phyloP scores from a whole-genome alignment of 192 early-diverging fungal genomes.

The Dissophora globulifera region DNA sequence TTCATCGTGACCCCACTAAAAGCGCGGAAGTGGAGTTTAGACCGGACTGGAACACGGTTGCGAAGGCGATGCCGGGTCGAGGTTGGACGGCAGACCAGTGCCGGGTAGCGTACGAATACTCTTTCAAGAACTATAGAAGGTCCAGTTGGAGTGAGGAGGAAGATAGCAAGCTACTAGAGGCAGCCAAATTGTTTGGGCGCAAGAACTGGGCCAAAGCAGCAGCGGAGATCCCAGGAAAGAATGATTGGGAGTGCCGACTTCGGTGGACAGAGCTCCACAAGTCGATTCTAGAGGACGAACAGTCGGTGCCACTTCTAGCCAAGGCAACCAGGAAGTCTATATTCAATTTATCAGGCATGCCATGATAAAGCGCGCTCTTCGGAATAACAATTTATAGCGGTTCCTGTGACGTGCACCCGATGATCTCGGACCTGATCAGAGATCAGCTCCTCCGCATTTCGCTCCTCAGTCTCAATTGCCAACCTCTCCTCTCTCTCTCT shows the following conservation, averaged over 20 bases:
- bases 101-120: slow-evolving; percentile 19
- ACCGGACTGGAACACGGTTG: slow-evolving; percentile 28
- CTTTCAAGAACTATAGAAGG: slow-evolving; percentile 34
- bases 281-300: slow-evolving; percentile 1
- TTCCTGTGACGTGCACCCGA: background rate
- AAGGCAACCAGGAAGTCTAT: too few relatives aligned
- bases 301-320: background rate
- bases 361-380: too few relatives aligned
- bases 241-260: slow-evolving; percentile 42
- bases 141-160: slow-evolving; percentile 23
- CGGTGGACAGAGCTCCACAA: slow-evolving; percentile 36
- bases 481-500: background rate
- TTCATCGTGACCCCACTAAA: background rate
- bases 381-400: too few relatives aligned
- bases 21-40: background rate
- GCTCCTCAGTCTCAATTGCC: background rate
- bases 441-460: background rate
- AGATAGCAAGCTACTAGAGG: slow-evolving; percentile 3
- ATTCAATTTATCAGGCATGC: too few relatives aligned
- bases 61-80: slow-evolving; percentile 22
- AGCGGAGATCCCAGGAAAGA: slow-evolving; percentile 4
- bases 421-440: background rate
- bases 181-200: slow-evolving; percentile 1
- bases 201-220: slow-evolving; percentile 41
- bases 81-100: slow-evolving; percentile 37